phyloP scores from a whole-genome alignment of 306 rosid species.

The Vachellia pachyceras region DNA sequence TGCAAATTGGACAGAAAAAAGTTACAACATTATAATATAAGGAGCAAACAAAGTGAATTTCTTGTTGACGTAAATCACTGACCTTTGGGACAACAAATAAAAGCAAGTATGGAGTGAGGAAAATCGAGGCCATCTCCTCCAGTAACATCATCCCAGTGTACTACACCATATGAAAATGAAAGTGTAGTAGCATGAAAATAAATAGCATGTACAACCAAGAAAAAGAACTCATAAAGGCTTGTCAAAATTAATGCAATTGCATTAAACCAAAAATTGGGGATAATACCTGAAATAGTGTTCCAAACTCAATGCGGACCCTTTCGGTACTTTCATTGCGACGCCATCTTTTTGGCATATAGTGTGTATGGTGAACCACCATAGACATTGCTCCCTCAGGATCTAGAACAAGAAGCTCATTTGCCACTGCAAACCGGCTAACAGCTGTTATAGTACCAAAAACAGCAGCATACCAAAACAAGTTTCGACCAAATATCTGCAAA shows the following conservation, averaged over 20 bases:
- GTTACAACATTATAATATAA: conserved; percentile 25
- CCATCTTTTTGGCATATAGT: conserved; percentile 98
- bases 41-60: conserved; percentile 9
- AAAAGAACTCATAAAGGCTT: conserved; percentile 13
- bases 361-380: conserved; percentile 88
- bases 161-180: conserved; percentile 57
- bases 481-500: conserved; percentile 88
- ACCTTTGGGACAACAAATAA: conserved; percentile 86
- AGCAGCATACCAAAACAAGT: conserved; percentile 97
- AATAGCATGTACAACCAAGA: neutral
- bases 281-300: conserved; percentile 78
- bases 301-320: conserved; percentile 69
- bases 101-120: conserved; percentile 94
- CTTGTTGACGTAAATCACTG: conserved; percentile 24
- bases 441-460: conserved; percentile 94
- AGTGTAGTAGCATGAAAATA: conserved; percentile 28
- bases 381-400: conserved; percentile 89
- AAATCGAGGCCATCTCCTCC: conserved; percentile 98
- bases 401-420: conserved; percentile 75
- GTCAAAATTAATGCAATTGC: conserved; percentile 31
- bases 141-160: conserved; percentile 95
- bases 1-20: conserved; percentile 50
- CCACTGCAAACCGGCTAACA: conserved; percentile 77
- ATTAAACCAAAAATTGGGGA: conserved; percentile 6
- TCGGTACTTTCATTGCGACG: conserved; percentile 85